Base-by-base conservation (phyloP, 2,329 filamentous ascomycete species). In the Fusarium equiseti region DNA sequence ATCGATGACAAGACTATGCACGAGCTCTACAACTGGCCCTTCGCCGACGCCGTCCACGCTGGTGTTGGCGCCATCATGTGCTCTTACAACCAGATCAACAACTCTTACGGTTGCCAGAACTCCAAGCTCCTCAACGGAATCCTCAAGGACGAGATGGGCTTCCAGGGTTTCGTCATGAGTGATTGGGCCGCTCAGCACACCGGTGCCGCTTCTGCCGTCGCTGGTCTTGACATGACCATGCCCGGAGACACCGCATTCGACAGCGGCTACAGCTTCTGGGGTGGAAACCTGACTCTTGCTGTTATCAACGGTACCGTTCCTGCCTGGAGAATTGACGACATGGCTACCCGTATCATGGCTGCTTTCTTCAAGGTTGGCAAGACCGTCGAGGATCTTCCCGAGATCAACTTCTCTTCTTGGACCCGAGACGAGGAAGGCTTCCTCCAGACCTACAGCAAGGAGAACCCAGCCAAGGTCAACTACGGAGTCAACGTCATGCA, bases 401-500 rank as follows among this genome's bases (percentile, higher is more conserved):
- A 84, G 4, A 89, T 92, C 79, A 98, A 95, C 85, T 97, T 98
- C 81, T 91, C 91, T 74, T 94, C 94, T 8, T 98, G 95, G 95
- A 93, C 91, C 1, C 82, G 84, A 3, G 90, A 95, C 73, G 95
- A 92, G 1, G 92, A 88, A 72, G 92, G 91, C 45, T 91, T 88
- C 63, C 76, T 89, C 51, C 90, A 97, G 77, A 85, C 80, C 53
- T 87, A 86, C 12, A 91, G 88, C 15, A 80, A 87, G 26, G 84
- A 90, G 63, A 88, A 88, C 52, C 88, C 87, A 72, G 86, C 89
- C 56, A 86, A 91, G 72, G 86, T 97, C 82, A 93, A 98, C 81
- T 86, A 89, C 73, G 93, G 95, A 71, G 88, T 97, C 26, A 90
- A 98, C 76, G 95, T 97, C n/a, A 92, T 90, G 57, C 87, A 81